These are phyloP conservation scores for Intubia oerlemansii DNA, from an alignment of 2,329 filamentous ascomycete species.

Conservation along the genomic window DNA sequence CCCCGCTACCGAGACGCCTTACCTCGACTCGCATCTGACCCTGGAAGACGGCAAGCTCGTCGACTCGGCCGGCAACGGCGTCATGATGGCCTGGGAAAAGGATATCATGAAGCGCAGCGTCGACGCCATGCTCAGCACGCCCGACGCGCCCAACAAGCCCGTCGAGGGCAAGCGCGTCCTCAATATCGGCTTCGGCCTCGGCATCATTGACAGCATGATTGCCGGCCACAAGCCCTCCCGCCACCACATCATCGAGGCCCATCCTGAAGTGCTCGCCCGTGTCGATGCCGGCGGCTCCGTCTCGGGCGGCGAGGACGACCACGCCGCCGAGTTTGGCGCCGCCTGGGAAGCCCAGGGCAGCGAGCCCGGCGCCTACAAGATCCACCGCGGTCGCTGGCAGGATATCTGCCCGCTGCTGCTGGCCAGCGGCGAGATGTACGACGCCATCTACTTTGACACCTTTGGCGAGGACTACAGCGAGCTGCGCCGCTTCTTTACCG, in stretches of 20 bases:
- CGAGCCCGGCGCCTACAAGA: conserved; percentile 45
- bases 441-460: conserved; percentile 92
- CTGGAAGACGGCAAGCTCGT: conserved; percentile 47
- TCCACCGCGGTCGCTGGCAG: conserved; percentile 64
- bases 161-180: conserved; percentile 42
- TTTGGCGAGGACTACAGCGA: conserved; percentile 87
- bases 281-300: conserved; percentile 24
- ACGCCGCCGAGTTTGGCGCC: conserved; percentile 22
- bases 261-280: conserved; percentile 52
- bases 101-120: conserved; percentile 68
- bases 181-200: conserved; percentile 83
- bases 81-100: conserved; percentile 90
- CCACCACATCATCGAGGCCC: conserved; percentile 77
- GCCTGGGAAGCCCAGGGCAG: conserved; percentile 32
- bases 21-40: conserved; percentile 44
- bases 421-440: conserved; percentile 47
- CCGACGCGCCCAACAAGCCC: neutral
- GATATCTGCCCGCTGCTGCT: conserved; percentile 51
- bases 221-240: conserved; percentile 40
- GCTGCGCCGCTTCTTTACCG: conserved; percentile 69
- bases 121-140: conserved; percentile 32
- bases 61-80: conserved; percentile 56
- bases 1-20: conserved; percentile 29
- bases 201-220: conserved; percentile 65
- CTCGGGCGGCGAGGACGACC: conserved; percentile 16